Evolutionary conservation across 768 basidiomycete genomes (phyloP), one percentile per base, ranked within the genome.

Genomic region (Tylopilus sp.): DNA sequence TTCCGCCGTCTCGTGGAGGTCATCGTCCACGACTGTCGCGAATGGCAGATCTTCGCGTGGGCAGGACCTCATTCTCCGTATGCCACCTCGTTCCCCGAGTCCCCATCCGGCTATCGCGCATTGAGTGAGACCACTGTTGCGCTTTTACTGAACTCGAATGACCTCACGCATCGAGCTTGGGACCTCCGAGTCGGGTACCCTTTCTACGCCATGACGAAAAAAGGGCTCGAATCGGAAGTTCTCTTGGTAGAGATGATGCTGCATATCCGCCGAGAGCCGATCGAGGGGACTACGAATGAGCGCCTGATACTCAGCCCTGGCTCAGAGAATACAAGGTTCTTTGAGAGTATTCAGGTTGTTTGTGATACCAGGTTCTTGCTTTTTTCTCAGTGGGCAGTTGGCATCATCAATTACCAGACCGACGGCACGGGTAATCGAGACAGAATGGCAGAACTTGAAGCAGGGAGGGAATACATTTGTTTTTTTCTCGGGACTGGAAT

Each of bases 1-100:
- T 68, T 67, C 10, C 53, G 56, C 41, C 50, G 67, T 36, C 51
- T 68, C 22, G 57, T 61, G 61, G 61, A 57, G 35, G 59, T 33
- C 18, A 62, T 61, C 28, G 46, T 61, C 15, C 28, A 40, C 22
- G 48, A 53, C 6, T 57, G 62, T 44, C 54, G 55, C 11, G 62
- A 64, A 43, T 61, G 52, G 58, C 39, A 54, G 5, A 52, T 64
- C 2, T 57, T 63, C 17, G 55, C 61, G 1, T 63, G 59, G 61
- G 59, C 54, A 0, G 59, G 62, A 31, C 53, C 55, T 2, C 63
- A 57, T 52, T 59, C 63, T 3, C 55, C 57, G 15, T 62, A 56
- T 10, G 50, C 56, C 9, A 50, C 52, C 5, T 26, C 51, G 7
- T 55, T 65, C 31, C 63, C 60, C 6, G 57, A 55, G 13, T 62